phyloP scores from a whole-genome alignment of 2,329 filamentous ascomycete species.

The Thyridium curvatum region DNA sequence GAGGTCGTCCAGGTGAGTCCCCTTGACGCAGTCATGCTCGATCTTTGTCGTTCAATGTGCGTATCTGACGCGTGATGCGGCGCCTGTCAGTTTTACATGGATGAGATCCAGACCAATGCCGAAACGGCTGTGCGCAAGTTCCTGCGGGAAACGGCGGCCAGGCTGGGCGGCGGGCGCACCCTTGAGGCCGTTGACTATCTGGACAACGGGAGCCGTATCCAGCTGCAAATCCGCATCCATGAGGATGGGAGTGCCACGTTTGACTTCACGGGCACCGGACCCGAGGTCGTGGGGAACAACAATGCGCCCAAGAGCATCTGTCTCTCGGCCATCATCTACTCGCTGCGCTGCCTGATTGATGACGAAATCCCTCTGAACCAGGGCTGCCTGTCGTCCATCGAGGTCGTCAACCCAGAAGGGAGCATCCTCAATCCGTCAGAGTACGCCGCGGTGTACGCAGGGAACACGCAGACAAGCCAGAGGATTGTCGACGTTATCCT shows the following conservation, averaged over 20 bases:
- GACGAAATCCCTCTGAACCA: conserved; percentile 28
- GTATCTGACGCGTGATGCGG: neutral
- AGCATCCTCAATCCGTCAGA: conserved; percentile 21
- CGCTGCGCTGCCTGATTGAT: conserved; percentile 23
- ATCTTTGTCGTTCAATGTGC: too few species aligned
- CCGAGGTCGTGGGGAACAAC: conserved; percentile 55
- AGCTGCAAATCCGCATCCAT: conserved; percentile 19
- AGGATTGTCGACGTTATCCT: conserved; percentile 19
- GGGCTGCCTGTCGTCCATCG: conserved; percentile 24
- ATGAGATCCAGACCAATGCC: conserved; percentile 31
- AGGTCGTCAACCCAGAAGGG: conserved; percentile 21
- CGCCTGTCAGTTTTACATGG: conserved; percentile 27
- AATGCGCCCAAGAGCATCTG: conserved; percentile 28
- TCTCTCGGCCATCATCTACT: conserved; percentile 29
- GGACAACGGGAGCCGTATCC: conserved; percentile 25
- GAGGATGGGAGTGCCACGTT: conserved; percentile 64
- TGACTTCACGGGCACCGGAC: conserved; percentile 64
- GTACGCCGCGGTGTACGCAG: conserved; percentile 4
- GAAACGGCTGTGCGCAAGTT: conserved; percentile 24
- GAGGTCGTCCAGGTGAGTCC: conserved; percentile 17
- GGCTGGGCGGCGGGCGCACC: conserved; percentile 24
- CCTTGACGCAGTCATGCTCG: too few species aligned
- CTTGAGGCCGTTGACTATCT: conserved; percentile 22
- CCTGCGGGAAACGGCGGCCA: conserved; percentile 28
- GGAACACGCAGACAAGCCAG: conserved; percentile 33